Evolutionary conservation across 805 yeast species (phyloP), one percentile per base, ranked within the genome.

Genomic region (Yamadazyma philogaea): DNA sequence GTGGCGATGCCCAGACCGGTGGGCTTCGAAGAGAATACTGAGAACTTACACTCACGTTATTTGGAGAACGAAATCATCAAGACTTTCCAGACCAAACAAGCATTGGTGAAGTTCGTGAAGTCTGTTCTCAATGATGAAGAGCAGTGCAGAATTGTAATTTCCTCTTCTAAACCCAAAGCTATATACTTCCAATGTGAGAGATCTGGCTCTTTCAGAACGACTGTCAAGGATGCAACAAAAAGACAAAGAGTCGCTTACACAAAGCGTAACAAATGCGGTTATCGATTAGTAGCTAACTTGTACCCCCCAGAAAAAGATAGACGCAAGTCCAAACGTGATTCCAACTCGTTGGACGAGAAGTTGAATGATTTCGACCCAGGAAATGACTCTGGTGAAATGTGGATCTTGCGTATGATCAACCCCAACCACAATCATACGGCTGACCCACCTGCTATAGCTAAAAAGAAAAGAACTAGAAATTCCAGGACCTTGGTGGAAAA

Each of bases 211-310:
- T 70, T 69, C 47, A 58, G 76, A 55, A 70, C 76, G 31, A 70
- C 76, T 3, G 76, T 70, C 40, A 70, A 70, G 54, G 75, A 68
- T 39, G 59, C 71, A 18, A 51, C 67, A 37, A 69, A 70, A 57
- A 57, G 76, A 55, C 74, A 70, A 49, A 53, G 76, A 50, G 72
- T 69, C 10, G 76, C 75, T 11, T 70, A 69, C 59, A 70, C 75
- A 43, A 70, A 70, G 55, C 54, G 76, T 48, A 64, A 62, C 54
- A 70, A 70, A 57, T 70, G 76, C 56, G 74, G 72, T 16, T 70
- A 69, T 57, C 50, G 74, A 40, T 56, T 70, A 48, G 74, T 70
- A 18, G 72, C 72, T 37, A 67, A 67, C 51, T 56, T 60, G 58
- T 68, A 68, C 47, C 75, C 74, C 19, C 66, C 71, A 1, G 74